Base-by-base conservation (phyloP, 768 basidiomycete species). In the Leucocoprinus leucothites region DNA sequence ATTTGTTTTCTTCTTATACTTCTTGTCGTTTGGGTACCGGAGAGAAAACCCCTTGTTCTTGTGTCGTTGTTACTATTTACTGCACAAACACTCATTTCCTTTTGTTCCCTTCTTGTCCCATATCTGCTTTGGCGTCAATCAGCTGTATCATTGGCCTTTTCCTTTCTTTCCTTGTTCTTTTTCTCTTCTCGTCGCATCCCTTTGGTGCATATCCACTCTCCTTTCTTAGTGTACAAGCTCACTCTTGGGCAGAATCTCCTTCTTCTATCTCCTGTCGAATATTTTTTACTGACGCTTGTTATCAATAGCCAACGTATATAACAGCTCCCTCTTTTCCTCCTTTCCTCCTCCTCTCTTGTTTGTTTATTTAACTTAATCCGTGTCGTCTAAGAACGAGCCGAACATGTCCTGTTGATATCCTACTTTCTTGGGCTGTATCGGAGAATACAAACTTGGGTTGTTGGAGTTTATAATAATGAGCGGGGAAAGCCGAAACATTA, bases 341-440 rank as follows among this genome's bases (percentile, higher is more conserved):
- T n/a, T n/a, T n/a, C n/a, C n/a, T n/a, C n/a, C n/a, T n/a, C 31
- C 34, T 19, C 50, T 51, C 54, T 49, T 56, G 48, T 51, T 59
- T 59, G 48, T 60, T 64, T 65, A 64, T 68, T 65, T 64, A 66
- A 66, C 58, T 65, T 65, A 41, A 63, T 56, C 51, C 34, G 51
- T 48, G 47, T 38, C 48, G 22, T 63, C 56, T 42, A 56, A 55
- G 40, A 56, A 40, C 45, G 31, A 31, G 46, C 26, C 43, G 45
- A 59, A 18, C 11, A 11, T 18, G 43, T 49, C 25, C 28, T 34
- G 58, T 55, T 55, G 57, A 54, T 61, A 61, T 59, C 51, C 24
- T 57, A 63, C 31, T 49, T 44, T 54, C 25, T 38, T 48, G 40
- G n/a, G 43, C 36, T 40, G 38, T 24, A 36, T 55, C 53, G 56